Percentiles rank a stretch among this genome's conserved stretches.
Evolutionary conservation across 495 filamentous ascomycete species (phyloP).

Genomic region (Trichoderma asperelloides): DNA sequence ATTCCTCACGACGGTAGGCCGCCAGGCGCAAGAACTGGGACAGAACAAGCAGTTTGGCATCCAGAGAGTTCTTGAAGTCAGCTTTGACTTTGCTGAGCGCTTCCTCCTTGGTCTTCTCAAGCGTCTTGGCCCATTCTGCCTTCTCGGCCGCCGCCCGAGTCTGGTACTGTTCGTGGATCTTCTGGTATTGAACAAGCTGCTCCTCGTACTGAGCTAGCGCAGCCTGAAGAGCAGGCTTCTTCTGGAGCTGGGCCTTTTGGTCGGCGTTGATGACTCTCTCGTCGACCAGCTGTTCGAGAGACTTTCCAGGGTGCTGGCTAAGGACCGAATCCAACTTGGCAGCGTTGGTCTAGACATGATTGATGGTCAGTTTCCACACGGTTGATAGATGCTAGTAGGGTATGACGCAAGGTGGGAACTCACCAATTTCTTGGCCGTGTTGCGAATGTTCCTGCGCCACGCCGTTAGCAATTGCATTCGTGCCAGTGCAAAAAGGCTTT

Average conservation of each 20-base stretch:
- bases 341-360: conserved; percentile 52
- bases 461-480: conserved; percentile 17
- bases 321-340: conserved; percentile 71
- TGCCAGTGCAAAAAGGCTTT: not conserved
- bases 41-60: conserved; percentile 51
- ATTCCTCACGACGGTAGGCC: conserved; percentile 57
- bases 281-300: conserved; percentile 75
- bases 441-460: conserved; percentile 66
- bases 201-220: conserved; percentile 70
- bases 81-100: conserved; percentile 48
- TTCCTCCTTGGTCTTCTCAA: conserved; percentile 58
- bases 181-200: conserved; percentile 73
- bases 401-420: conserved; percentile 21
- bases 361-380: conserved; percentile 9
- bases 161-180: conserved; percentile 72
- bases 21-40: conserved; percentile 76
- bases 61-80: conserved; percentile 24
- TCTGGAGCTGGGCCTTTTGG: conserved; percentile 78
- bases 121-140: conserved; percentile 57
- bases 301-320: conserved; percentile 63
- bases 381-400: not conserved
- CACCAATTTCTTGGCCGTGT: conserved; percentile 81
- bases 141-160: conserved; percentile 58
- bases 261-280: conserved; percentile 84
- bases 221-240: conserved; percentile 79